Evolutionary conservation across 352 stramenopile genomes (phyloP), one percentile per base, ranked within the genome.

Genomic region (Globisporangium yorkense): DNA sequence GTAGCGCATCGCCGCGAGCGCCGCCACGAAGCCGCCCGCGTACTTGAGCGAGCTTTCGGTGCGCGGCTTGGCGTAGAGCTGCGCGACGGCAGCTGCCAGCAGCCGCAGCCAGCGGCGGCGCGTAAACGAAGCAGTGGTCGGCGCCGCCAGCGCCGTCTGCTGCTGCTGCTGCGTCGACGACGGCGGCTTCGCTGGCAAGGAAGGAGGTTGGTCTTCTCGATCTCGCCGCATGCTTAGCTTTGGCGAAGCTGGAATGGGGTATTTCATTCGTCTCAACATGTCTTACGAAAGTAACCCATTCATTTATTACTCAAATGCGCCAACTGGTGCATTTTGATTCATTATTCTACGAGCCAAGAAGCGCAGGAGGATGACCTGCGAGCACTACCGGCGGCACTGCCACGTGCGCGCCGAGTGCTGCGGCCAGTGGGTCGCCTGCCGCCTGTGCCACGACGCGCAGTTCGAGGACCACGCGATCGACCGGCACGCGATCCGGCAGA

Each of bases 331-430:
- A n/a, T n/a, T n/a, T n/a, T n/a, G n/a, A n/a, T n/a, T n/a, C n/a
- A n/a, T n/a, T n/a, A n/a, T n/a, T n/a, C n/a, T n/a, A n/a, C n/a
- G n/a, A n/a, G n/a, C n/a, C n/a, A 35, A 35, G 31, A 35, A 35
- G 3, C 31, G 6, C n/a, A 54, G 12, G 31, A 31, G 16, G 6
- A 43, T 58, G 12, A 65, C 56, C 16, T 91, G 81, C 51, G 66
- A 61, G 15, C 81, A 91, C 74, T 91, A 91, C 68, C 48, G 56
- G 9, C 74, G 81, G 3, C 75, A 74, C 39, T 89, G 81, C 61
- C 66, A 87, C 48, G 81, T 93, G 53, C 62, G 79, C 54, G 83
- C 83, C 39, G 71, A 85, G 61, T 93, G 83, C 68, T 93, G 83
- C 60, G 65, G 77, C 21, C 51, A 79, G 51, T 93, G 83, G 83